Evolutionary conservation across 345 rosid species (phyloP), one percentile per base, ranked within the genome.

Genomic region (Pelargonium nanum): DNA sequence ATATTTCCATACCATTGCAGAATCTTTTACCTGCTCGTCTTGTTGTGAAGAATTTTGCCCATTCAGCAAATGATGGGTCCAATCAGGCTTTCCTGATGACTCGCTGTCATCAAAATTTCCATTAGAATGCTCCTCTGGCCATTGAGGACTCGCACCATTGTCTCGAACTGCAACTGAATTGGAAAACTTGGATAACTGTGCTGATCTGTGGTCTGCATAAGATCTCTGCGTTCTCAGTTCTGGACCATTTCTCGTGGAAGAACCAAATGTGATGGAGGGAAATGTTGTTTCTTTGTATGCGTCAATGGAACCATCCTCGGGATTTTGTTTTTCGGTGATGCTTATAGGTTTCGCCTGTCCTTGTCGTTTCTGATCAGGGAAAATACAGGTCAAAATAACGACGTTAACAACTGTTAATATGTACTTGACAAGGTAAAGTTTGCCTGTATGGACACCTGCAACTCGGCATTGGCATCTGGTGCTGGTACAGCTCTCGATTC

Each of bases 81-180:
- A 77, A 6, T 62, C 81, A 56, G 54, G 62, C 62, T 68, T 79
- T 63, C 24, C 72, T 5, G 81, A 67, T 13, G 66, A 66, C 60
- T 68, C 65, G 23, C 75, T 71, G 56, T 76, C 76, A 59, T 79
- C 77, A 16, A 52, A 60, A 65, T 61, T 21, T 40, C 68, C 58
- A 67, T 60, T 50, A 56, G 65, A 77, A 30, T 25, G 72, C 61
- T 78, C 88, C 22, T 75, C 85, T 22, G 67, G 73, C 83, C 81
- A 83, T 28, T 66, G 78, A 34, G 74, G 66, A 57, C 76, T 81
- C 10, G 61, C 74, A 59, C 70, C 65, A 64, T 60, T 74, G 70
- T 83, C 89, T 80, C 93, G 81, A 48, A 83, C 79, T 19, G 87
- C 95, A 60, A 92, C 84, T 0, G 98, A 91, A 69, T 79, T 88